These are phyloP conservation scores for Biscogniauxia marginata DNA, from an alignment of 2,329 filamentous ascomycete genomes.

Conservation along the genomic window DNA sequence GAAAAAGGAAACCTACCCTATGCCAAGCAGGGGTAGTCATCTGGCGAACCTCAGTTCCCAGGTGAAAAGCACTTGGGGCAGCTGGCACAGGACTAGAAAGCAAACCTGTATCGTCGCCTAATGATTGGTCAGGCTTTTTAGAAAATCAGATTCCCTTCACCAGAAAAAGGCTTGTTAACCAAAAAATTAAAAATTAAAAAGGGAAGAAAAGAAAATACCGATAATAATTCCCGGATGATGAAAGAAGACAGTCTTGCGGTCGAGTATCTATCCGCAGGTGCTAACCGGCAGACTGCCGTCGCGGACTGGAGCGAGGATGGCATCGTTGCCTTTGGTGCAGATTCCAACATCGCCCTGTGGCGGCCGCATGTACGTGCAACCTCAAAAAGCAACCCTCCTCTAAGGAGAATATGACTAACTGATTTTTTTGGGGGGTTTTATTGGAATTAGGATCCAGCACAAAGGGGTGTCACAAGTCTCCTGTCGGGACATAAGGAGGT, in stretches of 20 bases:
- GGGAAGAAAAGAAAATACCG: background rate
- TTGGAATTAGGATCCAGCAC: conserved; percentile 29
- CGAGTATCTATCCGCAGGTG: conserved; percentile 71
- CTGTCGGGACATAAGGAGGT: conserved; percentile 74
- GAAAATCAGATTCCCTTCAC: background rate
- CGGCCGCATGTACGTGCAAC: conserved; percentile 63
- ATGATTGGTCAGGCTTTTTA: background rate
- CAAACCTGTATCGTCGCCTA: background rate
- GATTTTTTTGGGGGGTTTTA: conserved; percentile 6
- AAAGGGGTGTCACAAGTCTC: conserved; percentile 62
- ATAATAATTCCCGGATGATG: conserved; percentile 13
- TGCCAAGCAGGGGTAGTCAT: background rate
- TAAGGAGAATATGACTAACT: background rate
- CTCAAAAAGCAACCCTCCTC: background rate
- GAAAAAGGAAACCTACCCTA: too few species aligned
- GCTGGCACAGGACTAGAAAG: background rate
- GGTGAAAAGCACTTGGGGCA: background rate
- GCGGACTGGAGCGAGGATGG: conserved; percentile 82
- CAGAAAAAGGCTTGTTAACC: too few species aligned
- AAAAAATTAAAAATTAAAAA: too few species aligned
- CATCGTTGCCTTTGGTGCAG: conserved; percentile 82
- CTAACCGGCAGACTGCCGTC: conserved; percentile 84
- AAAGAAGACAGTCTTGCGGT: conserved; percentile 32
- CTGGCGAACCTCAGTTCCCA: background rate
- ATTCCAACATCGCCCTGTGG: conserved; percentile 89